A percentile compares a stretch with the other conserved stretches of the same genome.
These are phyloP conservation scores for Solanum clarkiae DNA, from an alignment of 257 asterid species.

Conservation along the genomic window DNA sequence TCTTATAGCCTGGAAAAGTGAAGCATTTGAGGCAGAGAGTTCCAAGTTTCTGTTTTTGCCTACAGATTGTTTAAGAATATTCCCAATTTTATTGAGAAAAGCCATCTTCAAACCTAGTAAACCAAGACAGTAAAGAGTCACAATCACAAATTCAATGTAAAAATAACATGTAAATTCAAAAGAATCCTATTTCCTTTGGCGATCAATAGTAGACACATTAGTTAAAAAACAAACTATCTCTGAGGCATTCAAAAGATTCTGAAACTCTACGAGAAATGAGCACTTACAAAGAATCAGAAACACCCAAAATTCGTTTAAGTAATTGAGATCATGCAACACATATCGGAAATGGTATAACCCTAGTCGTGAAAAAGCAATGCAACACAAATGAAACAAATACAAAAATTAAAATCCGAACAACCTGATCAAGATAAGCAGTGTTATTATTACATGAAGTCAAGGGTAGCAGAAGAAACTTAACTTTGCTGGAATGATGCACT, in stretches of 20 bases:
- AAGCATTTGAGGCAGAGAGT: constrained; percentile 30
- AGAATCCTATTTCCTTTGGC: neutral
- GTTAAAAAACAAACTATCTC: neutral
- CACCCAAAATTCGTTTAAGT: neutral
- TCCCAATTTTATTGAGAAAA: constrained; percentile 57
- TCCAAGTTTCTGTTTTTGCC: constrained; percentile 31
- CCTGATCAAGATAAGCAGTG: neutral
- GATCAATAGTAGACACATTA: neutral
- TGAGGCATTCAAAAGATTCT: too few species aligned
- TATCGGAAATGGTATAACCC: neutral
- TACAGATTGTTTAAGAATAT: constrained; percentile 34
- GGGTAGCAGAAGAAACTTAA: neutral
- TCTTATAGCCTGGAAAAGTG: constrained; percentile 63
- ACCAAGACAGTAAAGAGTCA: neutral
- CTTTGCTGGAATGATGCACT: neutral
- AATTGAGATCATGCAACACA: neutral
- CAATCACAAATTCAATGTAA: neutral
- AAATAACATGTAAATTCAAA: neutral
- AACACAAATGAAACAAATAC: neutral
- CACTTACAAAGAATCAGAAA: neutral
- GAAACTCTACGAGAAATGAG: neutral
- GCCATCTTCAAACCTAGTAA: constrained; percentile 51
- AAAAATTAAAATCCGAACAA: neutral
- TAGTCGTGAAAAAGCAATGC: neutral
- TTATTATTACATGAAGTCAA: neutral